These are phyloP conservation scores for Silene uniflora DNA, from an alignment of 148 eudicot species.

Conservation along the genomic window DNA sequence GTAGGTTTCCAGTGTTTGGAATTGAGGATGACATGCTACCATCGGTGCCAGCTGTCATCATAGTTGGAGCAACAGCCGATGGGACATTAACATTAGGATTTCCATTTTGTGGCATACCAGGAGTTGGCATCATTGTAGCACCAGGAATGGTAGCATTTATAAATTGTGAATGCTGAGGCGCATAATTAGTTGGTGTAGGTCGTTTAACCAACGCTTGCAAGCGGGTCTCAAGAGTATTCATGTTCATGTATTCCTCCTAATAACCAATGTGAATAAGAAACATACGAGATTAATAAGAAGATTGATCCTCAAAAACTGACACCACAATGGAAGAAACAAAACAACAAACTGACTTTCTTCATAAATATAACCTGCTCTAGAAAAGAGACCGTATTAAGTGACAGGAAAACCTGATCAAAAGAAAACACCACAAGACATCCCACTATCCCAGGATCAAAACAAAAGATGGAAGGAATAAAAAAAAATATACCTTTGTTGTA, in stretches of 20 bases:
- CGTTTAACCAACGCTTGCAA: constrained; percentile 49
- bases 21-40: constrained; percentile 37
- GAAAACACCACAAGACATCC: neutral
- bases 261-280: constrained; percentile 5
- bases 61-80: constrained; percentile 48
- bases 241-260: constrained; percentile 75
- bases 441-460: neutral
- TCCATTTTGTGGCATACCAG: constrained; percentile 65
- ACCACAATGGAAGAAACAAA: neutral
- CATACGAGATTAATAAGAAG: neutral
- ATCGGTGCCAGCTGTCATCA: constrained; percentile 37
- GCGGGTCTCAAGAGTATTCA: constrained; percentile 69
- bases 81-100: constrained; percentile 54
- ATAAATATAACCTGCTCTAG: neutral
- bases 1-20: constrained; percentile 45
- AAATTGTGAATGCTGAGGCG: constrained; percentile 58
- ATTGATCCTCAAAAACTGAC: neutral
- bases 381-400: neutral
- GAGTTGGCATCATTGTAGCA: constrained; percentile 97
- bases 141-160: constrained; percentile 53
- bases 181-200: constrained; percentile 37
- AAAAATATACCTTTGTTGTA: constrained; percentile 43
- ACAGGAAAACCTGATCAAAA: constrained; percentile 1
- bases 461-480: neutral
- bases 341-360: neutral